A percentile compares a stretch with the other conserved stretches of the same genome.
These are phyloP conservation scores for Podila epicladia DNA, from an alignment of 192 early-diverging fungal species.

Conservation along the genomic window DNA sequence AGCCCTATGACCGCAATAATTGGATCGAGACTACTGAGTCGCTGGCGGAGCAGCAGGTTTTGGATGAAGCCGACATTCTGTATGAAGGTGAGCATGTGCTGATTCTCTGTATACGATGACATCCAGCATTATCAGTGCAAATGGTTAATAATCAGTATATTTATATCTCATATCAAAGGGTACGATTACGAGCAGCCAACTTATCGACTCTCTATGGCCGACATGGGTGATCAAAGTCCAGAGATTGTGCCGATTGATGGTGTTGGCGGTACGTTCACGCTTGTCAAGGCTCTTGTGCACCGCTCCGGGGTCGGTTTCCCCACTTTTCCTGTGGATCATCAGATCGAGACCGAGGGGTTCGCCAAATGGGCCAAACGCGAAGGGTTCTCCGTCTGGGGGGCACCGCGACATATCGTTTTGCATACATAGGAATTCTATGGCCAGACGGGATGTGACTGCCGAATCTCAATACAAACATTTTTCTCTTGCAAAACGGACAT, in stretches of 20 bases:
- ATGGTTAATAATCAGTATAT: neutral
- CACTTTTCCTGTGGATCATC: slow-evolving; percentile 67
- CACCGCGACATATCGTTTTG: slow-evolving; percentile 70
- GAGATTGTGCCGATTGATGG: slow-evolving; percentile 68
- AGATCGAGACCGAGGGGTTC: slow-evolving; percentile 79
- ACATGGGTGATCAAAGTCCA: slow-evolving; percentile 35
- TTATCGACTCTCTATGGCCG: slow-evolving; percentile 55
- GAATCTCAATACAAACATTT: neutral
- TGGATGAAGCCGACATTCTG: slow-evolving; percentile 51
- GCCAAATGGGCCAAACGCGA: slow-evolving; percentile 74
- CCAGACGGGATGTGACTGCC: neutral
- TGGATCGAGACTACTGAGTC: slow-evolving; percentile 73
- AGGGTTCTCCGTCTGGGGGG: slow-evolving; percentile 70
- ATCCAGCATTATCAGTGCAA: neutral
- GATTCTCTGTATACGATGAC: neutral
- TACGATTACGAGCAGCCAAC: slow-evolving; percentile 51
- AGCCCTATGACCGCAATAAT: slow-evolving; percentile 74
- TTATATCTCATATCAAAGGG: slow-evolving; percentile 14
- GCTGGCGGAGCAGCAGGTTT: slow-evolving; percentile 47
- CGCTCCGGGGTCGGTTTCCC: slow-evolving; percentile 74
- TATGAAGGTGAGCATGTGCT: slow-evolving; percentile 55
- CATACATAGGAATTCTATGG: slow-evolving; percentile 49
- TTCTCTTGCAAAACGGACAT: slow-evolving; percentile 4
- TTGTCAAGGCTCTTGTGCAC: slow-evolving; percentile 73
- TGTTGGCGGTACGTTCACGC: slow-evolving; percentile 73